Base-by-base conservation (phyloP, 148 eudicot species). In the Suaeda aralocaspica region DNA sequence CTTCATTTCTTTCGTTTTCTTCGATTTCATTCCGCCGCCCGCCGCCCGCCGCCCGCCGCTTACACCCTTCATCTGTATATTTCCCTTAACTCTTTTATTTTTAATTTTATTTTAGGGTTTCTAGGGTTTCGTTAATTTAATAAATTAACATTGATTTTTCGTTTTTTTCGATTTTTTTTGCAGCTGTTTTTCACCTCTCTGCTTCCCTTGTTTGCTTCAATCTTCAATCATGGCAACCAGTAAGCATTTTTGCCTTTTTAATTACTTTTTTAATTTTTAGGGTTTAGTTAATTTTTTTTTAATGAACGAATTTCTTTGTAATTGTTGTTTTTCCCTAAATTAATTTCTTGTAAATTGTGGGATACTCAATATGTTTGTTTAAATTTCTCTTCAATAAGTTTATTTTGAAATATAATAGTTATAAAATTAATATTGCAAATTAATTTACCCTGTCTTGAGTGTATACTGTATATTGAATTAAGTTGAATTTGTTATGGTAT, bases 181-280 rank as follows among this genome's bases (percentile, higher is more conserved):
- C 70, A 73, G 76, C 55, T 64, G 12, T 66, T 45, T 66, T 24
- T n/a, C 30, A 6, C 56, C 69, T 7, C 41, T 44, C 2, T 18
- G 55, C 14, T 72, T 56, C 50, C 22, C 31, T 28, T 19, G 13
- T 72, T 64, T 64, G 22, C 34, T 64, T n/a, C 30, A 55, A 55
- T 42, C 42, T 5, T 53, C 29, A 44, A 57, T 65, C 44, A 73
- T 73, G 76, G 76, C 76, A 3, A 73, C 70, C 49, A 73, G 76
- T 73, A 57, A 52, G 70, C 57, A 30, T 7, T 26, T 49, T 25
- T 61, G 31, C 25, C 12, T 48, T 21, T 15, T 62, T 39, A 8
- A 34, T 0, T 9, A 15, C 36, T 72, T 63, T 70, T 41, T 2
- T 36, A 9, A 18, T 12, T 49, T 59, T 59, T 6, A 30, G 1